Conservation (phyloP, 352 stramenopile genomes). For the Pythium aristosporum region DNA sequence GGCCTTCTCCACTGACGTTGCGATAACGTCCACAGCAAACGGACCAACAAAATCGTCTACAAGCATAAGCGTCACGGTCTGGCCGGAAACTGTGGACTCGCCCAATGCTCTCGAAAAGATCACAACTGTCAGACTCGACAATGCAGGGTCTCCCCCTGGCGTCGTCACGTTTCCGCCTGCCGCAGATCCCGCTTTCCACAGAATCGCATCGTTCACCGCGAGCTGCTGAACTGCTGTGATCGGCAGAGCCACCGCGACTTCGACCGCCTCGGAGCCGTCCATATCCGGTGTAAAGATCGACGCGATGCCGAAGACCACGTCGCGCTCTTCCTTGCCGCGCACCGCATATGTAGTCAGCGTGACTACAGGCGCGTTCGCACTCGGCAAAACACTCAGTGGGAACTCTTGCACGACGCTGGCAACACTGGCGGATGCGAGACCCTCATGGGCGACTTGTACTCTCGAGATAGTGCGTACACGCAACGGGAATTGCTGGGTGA, state of each 20-base stretch:
- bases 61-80: constrained; percentile 2
- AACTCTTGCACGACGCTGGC: background rate
- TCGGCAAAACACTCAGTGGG: constrained; percentile 5
- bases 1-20: constrained; percentile 11
- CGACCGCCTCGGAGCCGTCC: constrained; percentile 20
- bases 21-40: constrained; percentile 8
- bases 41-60: constrained; percentile 15
- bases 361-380: constrained; percentile 13
- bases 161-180: background rate
- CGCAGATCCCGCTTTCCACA: constrained; percentile 5
- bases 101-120: constrained; percentile 1
- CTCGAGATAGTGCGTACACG: background rate
- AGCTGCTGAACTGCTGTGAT: constrained; percentile 5
- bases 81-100: background rate
- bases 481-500: constrained; percentile 9
- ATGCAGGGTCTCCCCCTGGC: background rate
- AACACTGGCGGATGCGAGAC: background rate
- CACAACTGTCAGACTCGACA: background rate
- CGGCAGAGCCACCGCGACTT: constrained; percentile 10
- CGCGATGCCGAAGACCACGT: constrained; percentile 7
- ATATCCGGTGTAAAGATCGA: constrained; percentile 16
- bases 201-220: background rate
- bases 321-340: constrained; percentile 18
- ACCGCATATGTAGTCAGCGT: background rate
- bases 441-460: background rate